phyloP scores from a whole-genome alignment of 495 filamentous ascomycete genomes.

The Annulohypoxylon maeteangense region DNA sequence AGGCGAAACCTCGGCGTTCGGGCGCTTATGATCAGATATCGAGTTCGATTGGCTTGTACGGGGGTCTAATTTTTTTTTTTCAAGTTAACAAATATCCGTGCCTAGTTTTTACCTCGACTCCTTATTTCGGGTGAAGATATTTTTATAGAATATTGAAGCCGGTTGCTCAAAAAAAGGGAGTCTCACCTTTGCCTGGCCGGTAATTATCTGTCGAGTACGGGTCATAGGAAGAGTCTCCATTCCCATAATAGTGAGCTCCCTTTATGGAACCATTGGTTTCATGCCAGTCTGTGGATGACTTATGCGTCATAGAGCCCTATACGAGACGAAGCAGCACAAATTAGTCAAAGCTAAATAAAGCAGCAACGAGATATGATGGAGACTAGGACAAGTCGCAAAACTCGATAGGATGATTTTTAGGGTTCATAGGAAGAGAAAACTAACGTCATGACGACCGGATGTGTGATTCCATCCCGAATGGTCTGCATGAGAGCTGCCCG shows the following conservation, averaged over 20 bases:
- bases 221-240: conserved; percentile 48
- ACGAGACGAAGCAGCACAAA: background rate
- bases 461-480: conserved; percentile 63
- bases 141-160: background rate
- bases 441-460: conserved; percentile 52
- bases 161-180: background rate
- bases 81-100: conserved; percentile 1
- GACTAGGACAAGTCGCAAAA: background rate
- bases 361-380: background rate
- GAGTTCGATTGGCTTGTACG: conserved; percentile 21
- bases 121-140: background rate
- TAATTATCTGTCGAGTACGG: conserved; percentile 33
- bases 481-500: conserved; percentile 62
- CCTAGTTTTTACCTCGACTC: background rate
- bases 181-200: conserved; percentile 37
- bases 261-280: conserved; percentile 32
- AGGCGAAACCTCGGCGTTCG: conserved; percentile 27
- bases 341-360: conserved; percentile 20
- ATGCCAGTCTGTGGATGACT: conserved; percentile 35
- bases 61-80: conserved; percentile 8
- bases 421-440: conserved; percentile 16
- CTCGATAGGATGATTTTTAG: background rate
- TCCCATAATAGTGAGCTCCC: conserved; percentile 41
- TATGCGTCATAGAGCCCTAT: conserved; percentile 37
- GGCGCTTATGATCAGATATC: conserved; percentile 35